Evolutionary conservation across 2,329 filamentous ascomycete species (phyloP).

Genomic region (Atkinsonella texensis): DNA sequence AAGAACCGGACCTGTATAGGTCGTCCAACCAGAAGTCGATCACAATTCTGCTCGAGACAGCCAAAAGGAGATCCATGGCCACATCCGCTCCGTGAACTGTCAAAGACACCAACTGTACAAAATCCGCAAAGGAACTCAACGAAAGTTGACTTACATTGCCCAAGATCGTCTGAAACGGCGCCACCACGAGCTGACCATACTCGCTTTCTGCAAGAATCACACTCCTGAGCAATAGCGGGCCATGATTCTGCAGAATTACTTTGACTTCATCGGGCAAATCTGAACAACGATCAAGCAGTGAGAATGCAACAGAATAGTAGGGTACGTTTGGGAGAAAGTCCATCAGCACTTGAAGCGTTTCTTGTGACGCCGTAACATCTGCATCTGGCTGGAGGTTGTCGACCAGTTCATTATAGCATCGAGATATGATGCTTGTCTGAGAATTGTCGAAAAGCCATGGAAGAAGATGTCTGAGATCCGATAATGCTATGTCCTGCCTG

Average conservation of each 20-base stretch:
- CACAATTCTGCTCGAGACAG: background rate
- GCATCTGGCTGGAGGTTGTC: background rate
- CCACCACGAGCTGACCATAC: background rate
- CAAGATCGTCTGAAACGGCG: background rate
- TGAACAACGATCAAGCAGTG: background rate
- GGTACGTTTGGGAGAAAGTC: background rate
- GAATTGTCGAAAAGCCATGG: background rate
- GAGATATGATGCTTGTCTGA: background rate
- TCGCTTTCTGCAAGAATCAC: background rate
- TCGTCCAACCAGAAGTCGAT: background rate
- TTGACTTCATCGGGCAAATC: background rate
- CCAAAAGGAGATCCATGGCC: background rate
- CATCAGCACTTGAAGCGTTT: background rate
- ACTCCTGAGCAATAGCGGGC: background rate
- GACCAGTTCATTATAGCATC: background rate
- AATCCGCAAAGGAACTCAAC: background rate
- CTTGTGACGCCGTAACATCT: background rate
- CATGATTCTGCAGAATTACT: background rate
- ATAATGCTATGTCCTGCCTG: background rate
- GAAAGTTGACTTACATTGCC: background rate
- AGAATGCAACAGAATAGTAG: background rate
- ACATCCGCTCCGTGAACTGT: background rate
- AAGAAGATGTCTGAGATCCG: background rate
- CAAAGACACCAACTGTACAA: background rate
- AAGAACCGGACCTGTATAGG: background rate